phyloP scores from a whole-genome alignment of 768 basidiomycete species.

The Suillus hirtellus region DNA sequence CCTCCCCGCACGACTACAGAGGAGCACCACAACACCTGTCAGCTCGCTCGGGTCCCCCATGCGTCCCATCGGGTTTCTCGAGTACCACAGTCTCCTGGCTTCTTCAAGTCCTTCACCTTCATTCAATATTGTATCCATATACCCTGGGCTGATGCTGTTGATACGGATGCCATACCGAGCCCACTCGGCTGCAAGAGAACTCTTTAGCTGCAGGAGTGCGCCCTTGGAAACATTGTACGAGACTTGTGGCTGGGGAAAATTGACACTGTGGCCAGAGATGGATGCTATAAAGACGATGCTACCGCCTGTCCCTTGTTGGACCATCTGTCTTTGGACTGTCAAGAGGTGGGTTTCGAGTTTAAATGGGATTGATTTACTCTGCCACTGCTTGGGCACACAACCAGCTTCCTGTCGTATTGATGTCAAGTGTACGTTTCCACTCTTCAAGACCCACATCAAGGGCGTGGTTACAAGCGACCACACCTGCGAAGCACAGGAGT shows the following conservation, averaged over 20 bases:
- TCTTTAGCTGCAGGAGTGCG: constrained; percentile 39
- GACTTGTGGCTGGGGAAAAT: constrained; percentile 44
- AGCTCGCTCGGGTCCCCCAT: constrained; percentile 45
- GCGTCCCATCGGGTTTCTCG: constrained; percentile 43
- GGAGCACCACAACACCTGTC: constrained; percentile 38
- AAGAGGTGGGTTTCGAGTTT: background rate
- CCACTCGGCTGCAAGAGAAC: constrained; percentile 45
- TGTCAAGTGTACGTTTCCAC: constrained; percentile 41
- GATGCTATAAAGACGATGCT: constrained; percentile 45
- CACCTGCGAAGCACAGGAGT: constrained; percentile 45
- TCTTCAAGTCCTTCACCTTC: constrained; percentile 33
- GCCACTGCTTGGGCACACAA: constrained; percentile 44
- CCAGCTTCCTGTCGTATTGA: constrained; percentile 48
- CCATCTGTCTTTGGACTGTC: constrained; percentile 37
- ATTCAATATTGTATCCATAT: constrained; percentile 45
- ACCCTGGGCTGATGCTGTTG: constrained; percentile 45
- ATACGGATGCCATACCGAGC: constrained; percentile 42
- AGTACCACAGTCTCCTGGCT: constrained; percentile 38
- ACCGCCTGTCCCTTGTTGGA: constrained; percentile 40
- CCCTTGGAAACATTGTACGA: constrained; percentile 46
- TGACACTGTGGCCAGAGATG: constrained; percentile 42
- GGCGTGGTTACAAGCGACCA: constrained; percentile 37
- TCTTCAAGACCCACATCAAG: constrained; percentile 32
- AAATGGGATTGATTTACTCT: constrained; percentile 27
- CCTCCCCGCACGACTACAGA: constrained; percentile 43